Percentiles rank a stretch among this genome's conserved stretches.
These are phyloP conservation scores for Candida saitoana DNA, from an alignment of 805 yeast genomes.

Conservation along the genomic window DNA sequence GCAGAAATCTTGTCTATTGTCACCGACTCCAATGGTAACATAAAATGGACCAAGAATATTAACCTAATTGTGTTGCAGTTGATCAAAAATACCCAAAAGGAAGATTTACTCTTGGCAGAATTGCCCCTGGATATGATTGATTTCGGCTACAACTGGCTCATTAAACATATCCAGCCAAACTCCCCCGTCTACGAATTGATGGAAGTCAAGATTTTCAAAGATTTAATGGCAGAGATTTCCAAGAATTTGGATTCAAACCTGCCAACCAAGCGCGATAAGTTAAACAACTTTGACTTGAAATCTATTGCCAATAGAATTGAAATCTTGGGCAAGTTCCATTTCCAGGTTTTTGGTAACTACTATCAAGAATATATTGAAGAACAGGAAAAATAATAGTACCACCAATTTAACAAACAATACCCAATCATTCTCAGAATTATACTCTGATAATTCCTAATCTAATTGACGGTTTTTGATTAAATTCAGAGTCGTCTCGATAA, in stretches of 20 bases:
- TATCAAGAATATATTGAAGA: constrained; percentile 41
- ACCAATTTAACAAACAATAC: neutral
- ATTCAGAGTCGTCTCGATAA: too few species aligned
- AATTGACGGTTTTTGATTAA: too few species aligned
- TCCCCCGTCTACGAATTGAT: constrained; percentile 72
- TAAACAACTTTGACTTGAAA: constrained; percentile 43
- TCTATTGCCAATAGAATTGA: constrained; percentile 57
- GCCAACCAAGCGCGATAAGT: constrained; percentile 24
- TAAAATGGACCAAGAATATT: constrained; percentile 86
- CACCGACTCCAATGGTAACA: constrained; percentile 79
- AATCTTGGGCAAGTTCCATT: constrained; percentile 70
- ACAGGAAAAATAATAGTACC: neutral
- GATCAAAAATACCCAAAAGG: constrained; percentile 35
- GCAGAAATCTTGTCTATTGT: constrained; percentile 74
- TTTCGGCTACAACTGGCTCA: constrained; percentile 73
- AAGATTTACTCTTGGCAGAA: constrained; percentile 10
- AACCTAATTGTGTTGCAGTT: constrained; percentile 68
- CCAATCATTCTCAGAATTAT: neutral
- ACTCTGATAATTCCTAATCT: too few species aligned
- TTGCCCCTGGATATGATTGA: constrained; percentile 42
- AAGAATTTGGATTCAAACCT: constrained; percentile 4
- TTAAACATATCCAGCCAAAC: constrained; percentile 81
- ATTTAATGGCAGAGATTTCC: constrained; percentile 26
- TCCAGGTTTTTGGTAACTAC: constrained; percentile 76
- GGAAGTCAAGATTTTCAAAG: constrained; percentile 62